These are phyloP conservation scores for Rubroboletus satanas DNA, from an alignment of 768 basidiomycete genomes.

Conservation along the genomic window DNA sequence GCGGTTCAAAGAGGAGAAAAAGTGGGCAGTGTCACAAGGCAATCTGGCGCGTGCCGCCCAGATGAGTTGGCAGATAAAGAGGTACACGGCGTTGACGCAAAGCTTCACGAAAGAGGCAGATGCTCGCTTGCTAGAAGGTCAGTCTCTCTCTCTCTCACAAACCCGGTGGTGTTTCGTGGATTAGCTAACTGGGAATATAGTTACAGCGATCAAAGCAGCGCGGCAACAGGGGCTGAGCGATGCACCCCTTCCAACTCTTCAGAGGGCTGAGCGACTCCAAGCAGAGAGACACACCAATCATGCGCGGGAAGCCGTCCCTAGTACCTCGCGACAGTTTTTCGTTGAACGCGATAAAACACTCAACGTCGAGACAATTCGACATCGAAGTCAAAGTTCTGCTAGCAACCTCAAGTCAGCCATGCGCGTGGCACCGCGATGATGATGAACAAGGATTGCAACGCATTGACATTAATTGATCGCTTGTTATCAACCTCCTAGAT, in stretches of 20 bases:
- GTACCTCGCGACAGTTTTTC: slow-evolving; percentile 23
- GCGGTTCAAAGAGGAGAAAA: slow-evolving; percentile 79
- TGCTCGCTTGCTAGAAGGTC: slow-evolving; percentile 61
- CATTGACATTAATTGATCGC: neutral
- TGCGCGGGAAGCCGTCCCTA: slow-evolving; percentile 13
- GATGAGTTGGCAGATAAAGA: slow-evolving; percentile 81
- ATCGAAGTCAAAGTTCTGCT: slow-evolving; percentile 29
- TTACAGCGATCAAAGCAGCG: slow-evolving; percentile 25
- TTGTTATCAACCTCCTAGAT: slow-evolving; percentile 4
- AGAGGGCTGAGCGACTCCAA: slow-evolving; percentile 22
- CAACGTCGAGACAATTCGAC: slow-evolving; percentile 27
- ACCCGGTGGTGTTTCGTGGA: neutral
- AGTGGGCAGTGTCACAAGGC: slow-evolving; percentile 81
- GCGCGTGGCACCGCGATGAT: slow-evolving; percentile 34
- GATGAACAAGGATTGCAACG: neutral
- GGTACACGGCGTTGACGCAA: slow-evolving; percentile 75
- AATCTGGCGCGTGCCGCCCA: slow-evolving; percentile 71
- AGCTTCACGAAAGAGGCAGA: slow-evolving; percentile 80
- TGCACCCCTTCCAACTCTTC: slow-evolving; percentile 14
- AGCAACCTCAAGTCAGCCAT: slow-evolving; percentile 36
- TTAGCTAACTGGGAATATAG: slow-evolving; percentile 18
- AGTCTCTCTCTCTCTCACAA: neutral
- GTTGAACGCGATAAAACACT: slow-evolving; percentile 31
- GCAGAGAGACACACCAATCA: slow-evolving; percentile 30
- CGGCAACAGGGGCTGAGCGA: slow-evolving; percentile 16